Evolutionary conservation across 2,329 filamentous ascomycete genomes (phyloP).

Genomic region (Coleophoma cylindrospora): DNA sequence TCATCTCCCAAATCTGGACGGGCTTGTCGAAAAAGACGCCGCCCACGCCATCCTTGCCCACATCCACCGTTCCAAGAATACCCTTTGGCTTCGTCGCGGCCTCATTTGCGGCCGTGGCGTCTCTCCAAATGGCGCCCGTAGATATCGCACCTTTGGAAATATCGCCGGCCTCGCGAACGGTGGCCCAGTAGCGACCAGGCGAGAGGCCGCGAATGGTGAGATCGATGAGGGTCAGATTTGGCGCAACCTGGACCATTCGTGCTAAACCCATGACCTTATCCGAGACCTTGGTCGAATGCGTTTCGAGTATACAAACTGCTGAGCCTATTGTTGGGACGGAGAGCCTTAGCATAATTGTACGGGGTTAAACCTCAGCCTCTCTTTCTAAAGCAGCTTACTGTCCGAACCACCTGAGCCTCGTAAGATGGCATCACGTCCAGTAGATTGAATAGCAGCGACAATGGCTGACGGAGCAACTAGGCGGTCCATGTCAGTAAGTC

Average conservation of each 20-base stretch:
- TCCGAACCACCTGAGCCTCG: conserved; percentile 82
- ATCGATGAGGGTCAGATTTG: conserved; percentile 77
- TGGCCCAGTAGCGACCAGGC: conserved; percentile 78
- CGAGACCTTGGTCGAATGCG: conserved; percentile 54
- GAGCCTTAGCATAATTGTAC: conserved; percentile 2
- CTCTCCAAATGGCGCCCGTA: conserved; percentile 74
- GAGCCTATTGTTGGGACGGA: conserved; percentile 45
- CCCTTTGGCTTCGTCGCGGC: conserved; percentile 46
- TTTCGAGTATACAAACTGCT: conserved; percentile 94
- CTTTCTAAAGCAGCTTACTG: conserved; percentile 50
- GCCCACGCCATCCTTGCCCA: conserved; percentile 71
- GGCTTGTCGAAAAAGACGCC: conserved; percentile 75
- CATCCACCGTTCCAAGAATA: conserved; percentile 68
- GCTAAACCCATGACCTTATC: conserved; percentile 79
- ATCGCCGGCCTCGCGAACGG: conserved; percentile 80
- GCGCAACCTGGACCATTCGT: conserved; percentile 87
- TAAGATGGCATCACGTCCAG: conserved; percentile 89
- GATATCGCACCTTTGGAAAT: conserved; percentile 79
- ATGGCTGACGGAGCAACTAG: conserved; percentile 81
- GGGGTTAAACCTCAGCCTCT: background rate
- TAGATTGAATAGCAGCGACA: conserved; percentile 81
- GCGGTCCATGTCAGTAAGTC: too few species aligned
- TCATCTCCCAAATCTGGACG: conserved; percentile 92
- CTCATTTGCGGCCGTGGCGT: conserved; percentile 29
- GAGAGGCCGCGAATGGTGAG: conserved; percentile 78